Percentiles rank a stretch among this genome's conserved stretches.
Conservation (phyloP, 805 yeast species). For the Wickerhamiella qilinensis region DNA sequence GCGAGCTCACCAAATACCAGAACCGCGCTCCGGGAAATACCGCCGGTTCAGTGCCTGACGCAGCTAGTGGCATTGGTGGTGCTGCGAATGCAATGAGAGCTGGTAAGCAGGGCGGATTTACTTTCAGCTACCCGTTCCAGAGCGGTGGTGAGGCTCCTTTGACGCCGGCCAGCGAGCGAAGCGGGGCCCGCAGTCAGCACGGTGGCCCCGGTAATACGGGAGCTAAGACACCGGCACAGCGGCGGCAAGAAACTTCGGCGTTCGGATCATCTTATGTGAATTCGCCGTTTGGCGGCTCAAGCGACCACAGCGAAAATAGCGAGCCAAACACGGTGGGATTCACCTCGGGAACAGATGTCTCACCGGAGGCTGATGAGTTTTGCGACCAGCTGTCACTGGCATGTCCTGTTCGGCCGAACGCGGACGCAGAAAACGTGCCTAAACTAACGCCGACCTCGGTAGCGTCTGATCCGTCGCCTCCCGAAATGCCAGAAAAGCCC, state of each 20-base stretch:
- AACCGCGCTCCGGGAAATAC: not conserved
- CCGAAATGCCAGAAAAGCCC: not conserved
- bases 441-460: not conserved
- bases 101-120: not conserved
- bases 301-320: not conserved
- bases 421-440: not conserved
- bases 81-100: not conserved
- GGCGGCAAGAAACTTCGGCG: not conserved
- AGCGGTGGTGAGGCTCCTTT: not conserved
- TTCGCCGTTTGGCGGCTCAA: not conserved
- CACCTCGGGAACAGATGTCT: not conserved
- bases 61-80: not conserved
- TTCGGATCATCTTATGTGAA: not conserved
- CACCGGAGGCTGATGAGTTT: conserved; percentile 59
- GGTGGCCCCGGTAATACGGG: too few relatives aligned
- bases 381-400: conserved; percentile 65
- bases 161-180: not conserved
- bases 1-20: conserved; percentile 50
- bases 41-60: not conserved
- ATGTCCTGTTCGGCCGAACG: conserved; percentile 1
- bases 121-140: not conserved
- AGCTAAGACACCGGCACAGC: not conserved
- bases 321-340: not conserved
- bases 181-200: too few relatives aligned
- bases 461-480: not conserved